Evolutionary conservation across 352 stramenopile genomes (phyloP), one percentile per base, ranked within the genome.

Genomic region (Phytophthora citrophthora): DNA sequence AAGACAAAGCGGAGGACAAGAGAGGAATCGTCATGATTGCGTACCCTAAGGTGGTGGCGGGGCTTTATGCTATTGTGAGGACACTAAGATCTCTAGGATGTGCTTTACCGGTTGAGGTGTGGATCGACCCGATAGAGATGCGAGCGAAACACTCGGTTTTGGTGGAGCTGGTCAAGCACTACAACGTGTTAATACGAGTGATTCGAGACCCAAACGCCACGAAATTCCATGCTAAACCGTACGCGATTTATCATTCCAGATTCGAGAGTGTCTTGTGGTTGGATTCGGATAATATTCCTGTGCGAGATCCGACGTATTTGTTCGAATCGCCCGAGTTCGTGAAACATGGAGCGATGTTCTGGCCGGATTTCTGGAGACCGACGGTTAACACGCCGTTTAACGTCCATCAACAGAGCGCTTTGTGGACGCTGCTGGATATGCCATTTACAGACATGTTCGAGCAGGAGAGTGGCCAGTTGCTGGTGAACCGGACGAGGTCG

Each of bases 361-460:
- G 87, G 87, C 87, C 87, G 6, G 87, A 95, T 58, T 95, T 94
- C 47, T 95, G 87, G 87, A 76, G 81, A 39, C 83, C 84, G 6
- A 20, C 58, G 18, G 57, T 76, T 34, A 77, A 76, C 23, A 94
- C 82, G 8, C 74, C 74, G 2, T 95, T 93, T 59, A 93, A 93
- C 44, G 70, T 95, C 7, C 80, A 93, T 1, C 61, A 88, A 46
- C 81, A 91, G 41, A 91, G 75, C 50, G 73, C 59, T 7, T 34
- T 95, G 39, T 95, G 87, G 87, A 52, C 77, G 7, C 40, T 93
- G 41, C 56, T 95, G 12, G 83, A 91, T 65, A 93, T 94, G 77
- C 86, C 85, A 16, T 95, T 93, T 70, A 81, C 78, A 7, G 81
- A 95, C 43, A 95, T 95, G 87, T 93, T 90, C 60, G 87, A 95